Base-by-base conservation (phyloP, 495 filamentous ascomycete species). In the Cenococcum geophilum region DNA sequence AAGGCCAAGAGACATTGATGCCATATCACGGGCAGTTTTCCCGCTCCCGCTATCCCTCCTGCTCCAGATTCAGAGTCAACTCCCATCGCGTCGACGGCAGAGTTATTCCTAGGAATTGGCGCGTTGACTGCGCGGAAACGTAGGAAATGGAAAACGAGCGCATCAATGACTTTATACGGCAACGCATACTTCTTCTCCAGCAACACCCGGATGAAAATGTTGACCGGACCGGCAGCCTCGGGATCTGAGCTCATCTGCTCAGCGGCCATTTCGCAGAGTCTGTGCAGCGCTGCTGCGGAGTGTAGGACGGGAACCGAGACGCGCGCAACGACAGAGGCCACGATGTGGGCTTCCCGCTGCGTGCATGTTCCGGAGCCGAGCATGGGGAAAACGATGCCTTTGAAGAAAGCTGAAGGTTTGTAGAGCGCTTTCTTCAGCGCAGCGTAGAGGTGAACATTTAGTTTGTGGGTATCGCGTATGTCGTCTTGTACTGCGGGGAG, bases 181-280 rank as follows among this genome's bases (percentile, higher is more conserved):
- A 98, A 79, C 1, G 93, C 93, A 66, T 99, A 97, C 68, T 91
- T 90, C 81, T 99, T 99, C 76, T 97, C 92, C 11, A 99, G 76
- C 55, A 99, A 83, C 18, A 87, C 83, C 61, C 88, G 86, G 72
- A 99, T 95, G 76, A 97, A 92, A 47, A 92, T 86, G 73, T 96
- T 96, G 22, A 91, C 91, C 10, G 93, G 85, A 23, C 83, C 87
- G 84, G 55, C 91, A 85, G 67, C 85, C 84, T 96, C 92, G 6
- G 81, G 82, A 25, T 78, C 80, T 12, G 86, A 74, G 18, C 83
- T 82, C 42, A 83, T 89, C 70, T 93, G 88, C 66, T 93, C 89
- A 1, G 91, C 90, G 11, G 91, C 88, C 68, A 99, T 89, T 55
- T 99, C 93, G 69, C 91, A 96, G 64, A 97, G 81, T 4, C 89